phyloP scores from a whole-genome alignment of 2,329 filamentous ascomycete species.

The Beauveria asiatica region DNA sequence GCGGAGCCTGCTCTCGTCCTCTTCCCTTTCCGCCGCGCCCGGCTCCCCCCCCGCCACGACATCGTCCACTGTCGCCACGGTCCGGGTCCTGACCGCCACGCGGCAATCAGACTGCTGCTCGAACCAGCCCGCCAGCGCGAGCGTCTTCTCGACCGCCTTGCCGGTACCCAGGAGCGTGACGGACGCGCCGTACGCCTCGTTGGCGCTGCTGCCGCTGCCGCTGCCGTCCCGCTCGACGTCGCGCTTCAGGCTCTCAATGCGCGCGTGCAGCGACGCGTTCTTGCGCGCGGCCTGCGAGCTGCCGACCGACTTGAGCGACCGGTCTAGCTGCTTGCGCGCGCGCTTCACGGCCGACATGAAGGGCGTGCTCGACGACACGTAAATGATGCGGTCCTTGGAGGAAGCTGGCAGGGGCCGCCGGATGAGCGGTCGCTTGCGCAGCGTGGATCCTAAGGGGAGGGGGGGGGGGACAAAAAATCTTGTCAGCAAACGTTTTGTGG shows the following conservation, averaged over 20 bases:
- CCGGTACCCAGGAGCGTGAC: slow-evolving; percentile 59
- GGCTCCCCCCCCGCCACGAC: slow-evolving; percentile 23
- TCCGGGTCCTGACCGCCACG: slow-evolving; percentile 54
- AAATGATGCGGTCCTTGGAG: slow-evolving; percentile 43
- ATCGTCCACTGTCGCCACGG: slow-evolving; percentile 59
- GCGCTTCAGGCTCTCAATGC: slow-evolving; percentile 35
- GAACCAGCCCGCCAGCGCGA: slow-evolving; percentile 57
- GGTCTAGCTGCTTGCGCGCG: slow-evolving; percentile 52
- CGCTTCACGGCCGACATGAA: slow-evolving; percentile 62
- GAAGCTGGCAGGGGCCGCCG: slow-evolving; percentile 33
- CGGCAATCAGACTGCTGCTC: slow-evolving; percentile 49
- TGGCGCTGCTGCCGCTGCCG: slow-evolving; percentile 12
- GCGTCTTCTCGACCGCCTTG: slow-evolving; percentile 54
- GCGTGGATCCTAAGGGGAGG: slow-evolving; percentile 33
- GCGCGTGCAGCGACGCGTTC: slow-evolving; percentile 35
- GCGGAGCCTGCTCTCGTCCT: slow-evolving; percentile 33
- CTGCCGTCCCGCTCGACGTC: slow-evolving; percentile 14
- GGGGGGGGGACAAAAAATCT: neutral
- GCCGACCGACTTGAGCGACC: slow-evolving; percentile 29
- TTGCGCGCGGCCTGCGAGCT: slow-evolving; percentile 37
- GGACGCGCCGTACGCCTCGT: slow-evolving; percentile 20
- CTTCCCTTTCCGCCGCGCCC: slow-evolving; percentile 20
- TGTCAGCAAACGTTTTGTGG: neutral
- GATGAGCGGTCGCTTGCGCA: slow-evolving; percentile 41
- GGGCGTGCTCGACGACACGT: slow-evolving; percentile 55